These are phyloP conservation scores for Murraya koenigii DNA, from an alignment of 345 rosid genomes.

Conservation along the genomic window DNA sequence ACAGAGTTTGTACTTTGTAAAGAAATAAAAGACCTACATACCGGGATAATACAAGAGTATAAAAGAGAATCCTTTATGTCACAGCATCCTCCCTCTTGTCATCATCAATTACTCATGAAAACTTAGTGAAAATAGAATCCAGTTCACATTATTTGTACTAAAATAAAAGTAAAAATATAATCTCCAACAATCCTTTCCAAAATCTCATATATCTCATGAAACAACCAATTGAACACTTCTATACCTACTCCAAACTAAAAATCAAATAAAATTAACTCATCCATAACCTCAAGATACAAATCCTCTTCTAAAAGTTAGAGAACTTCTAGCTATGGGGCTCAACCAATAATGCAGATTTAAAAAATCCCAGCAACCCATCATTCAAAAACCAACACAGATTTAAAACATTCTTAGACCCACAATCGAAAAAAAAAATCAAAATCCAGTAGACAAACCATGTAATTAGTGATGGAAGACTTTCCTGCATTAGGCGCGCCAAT, in stretches of 20 bases:
- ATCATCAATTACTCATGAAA: background rate
- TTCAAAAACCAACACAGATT: background rate
- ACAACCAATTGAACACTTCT: background rate
- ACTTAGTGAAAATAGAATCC: background rate
- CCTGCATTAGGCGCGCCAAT: conserved; percentile 97
- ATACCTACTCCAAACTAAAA: background rate
- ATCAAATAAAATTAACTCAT: background rate
- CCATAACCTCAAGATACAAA: background rate
- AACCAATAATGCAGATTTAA: background rate
- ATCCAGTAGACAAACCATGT: conserved; percentile 43
- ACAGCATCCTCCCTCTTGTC: background rate
- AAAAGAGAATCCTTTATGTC: background rate
- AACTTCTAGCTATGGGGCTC: background rate
- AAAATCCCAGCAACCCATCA: background rate
- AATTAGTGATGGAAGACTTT: conserved; percentile 84
- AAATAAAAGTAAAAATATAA: background rate
- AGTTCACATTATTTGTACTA: background rate
- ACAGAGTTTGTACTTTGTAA: background rate
- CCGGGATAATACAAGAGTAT: no score
- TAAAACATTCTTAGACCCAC: background rate
- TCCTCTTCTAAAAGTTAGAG: background rate
- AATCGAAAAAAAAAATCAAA: background rate
- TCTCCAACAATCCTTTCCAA: background rate
- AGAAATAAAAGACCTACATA: background rate
- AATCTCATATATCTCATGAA: background rate